Base-by-base conservation (phyloP, 352 stramenopile genomes). In the Globisporangium okanoganense region DNA sequence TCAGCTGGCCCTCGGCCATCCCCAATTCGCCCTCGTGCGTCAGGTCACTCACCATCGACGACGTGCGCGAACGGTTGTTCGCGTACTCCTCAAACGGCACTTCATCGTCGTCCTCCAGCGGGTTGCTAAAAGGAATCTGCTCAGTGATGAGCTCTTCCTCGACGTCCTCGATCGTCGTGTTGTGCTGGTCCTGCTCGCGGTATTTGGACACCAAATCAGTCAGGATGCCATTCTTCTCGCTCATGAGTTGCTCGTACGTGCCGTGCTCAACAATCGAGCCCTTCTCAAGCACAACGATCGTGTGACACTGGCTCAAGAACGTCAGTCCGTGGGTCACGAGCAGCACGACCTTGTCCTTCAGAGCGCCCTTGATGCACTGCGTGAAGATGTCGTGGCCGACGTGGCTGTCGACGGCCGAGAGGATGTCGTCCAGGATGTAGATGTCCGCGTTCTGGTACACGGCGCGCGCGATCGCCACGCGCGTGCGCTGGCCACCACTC, bases 331-430 rank as follows among this genome's bases (percentile, higher is more conserved):
- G 76, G 33, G 94, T 96, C 72, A 99, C 97, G 16, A 98, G 92
- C 2, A 98, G 79, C 44, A 99, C 84, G 27, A 99, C 64, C 62
- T 94, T 93, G 66, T 84, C 71, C 66, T 91, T 73, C 20, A 90
- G 70, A 20, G 96, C 73, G 41, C 74, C 73, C 64, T 87, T 82
- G 66, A 99, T 97, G 62, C 93, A 98, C 48, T 99, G 67, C 8
- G 87, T 70, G 64, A 99, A 99, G 29, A 99, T 87, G 64, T 98
- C 88, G 58, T 85, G 85, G 13, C 88, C 97, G 6, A 99, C 97
- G 68, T 99, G 94, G 49, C 90, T 96, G 75, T 99, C 97, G 0
- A 99, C 97, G 6, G 97, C 97, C 24, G 86, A 94, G 16, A 99
- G 71, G 35, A 96, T 88, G 67, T 99, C 96, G 65, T 99, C 97